These are phyloP conservation scores for Colletotrichum sp. DNA, from an alignment of 2,329 filamentous ascomycete species.

Conservation along the genomic window DNA sequence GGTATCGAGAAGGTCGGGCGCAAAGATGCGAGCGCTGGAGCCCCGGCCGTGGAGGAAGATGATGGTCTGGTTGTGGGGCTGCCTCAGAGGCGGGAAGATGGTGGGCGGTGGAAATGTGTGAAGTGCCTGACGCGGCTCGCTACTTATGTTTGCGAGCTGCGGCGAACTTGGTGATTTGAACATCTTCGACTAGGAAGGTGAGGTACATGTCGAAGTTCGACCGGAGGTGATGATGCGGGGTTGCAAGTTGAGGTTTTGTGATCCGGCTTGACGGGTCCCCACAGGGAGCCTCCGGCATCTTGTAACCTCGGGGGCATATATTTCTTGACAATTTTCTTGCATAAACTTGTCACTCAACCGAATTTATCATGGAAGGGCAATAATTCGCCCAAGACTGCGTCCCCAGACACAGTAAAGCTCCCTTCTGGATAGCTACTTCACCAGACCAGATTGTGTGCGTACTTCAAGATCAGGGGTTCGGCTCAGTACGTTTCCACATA, in stretches of 20 bases:
- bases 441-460: background rate
- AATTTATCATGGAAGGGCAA: background rate
- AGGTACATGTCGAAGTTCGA: background rate
- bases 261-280: background rate
- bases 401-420: background rate
- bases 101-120: slow-evolving; percentile 28
- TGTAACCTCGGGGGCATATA: background rate
- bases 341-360: background rate
- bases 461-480: background rate
- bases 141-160: background rate
- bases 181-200: background rate
- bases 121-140: slow-evolving; percentile 1
- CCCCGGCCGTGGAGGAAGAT: slow-evolving; percentile 57
- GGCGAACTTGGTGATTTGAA: background rate
- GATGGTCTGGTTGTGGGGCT: slow-evolving; percentile 46
- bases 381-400: background rate
- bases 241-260: background rate
- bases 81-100: slow-evolving; percentile 24
- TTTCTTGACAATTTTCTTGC: background rate
- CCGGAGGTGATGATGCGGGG: background rate
- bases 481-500: slow-evolving; percentile 4
- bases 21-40: slow-evolving; percentile 45
- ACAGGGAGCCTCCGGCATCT: background rate
- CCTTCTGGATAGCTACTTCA: background rate
- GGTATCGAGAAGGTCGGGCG: slow-evolving; percentile 38